Conservation (phyloP, 352 stramenopile genomes). For the Phytophthora constricta region DNA sequence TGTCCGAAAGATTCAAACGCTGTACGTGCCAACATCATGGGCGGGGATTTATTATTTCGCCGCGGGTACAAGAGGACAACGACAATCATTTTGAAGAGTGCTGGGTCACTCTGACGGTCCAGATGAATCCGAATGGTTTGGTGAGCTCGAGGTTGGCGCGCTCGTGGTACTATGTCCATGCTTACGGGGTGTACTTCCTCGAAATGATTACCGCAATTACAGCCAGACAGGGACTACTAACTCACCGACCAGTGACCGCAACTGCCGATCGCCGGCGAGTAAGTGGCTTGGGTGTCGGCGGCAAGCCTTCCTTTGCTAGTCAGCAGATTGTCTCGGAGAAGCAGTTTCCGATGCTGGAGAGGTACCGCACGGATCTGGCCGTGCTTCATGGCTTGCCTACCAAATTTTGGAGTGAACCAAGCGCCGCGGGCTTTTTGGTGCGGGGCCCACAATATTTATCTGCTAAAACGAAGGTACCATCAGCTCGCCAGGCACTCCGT, state of each 20-base stretch:
- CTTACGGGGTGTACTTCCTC: conserved; percentile 75
- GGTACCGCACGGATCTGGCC: conserved; percentile 68
- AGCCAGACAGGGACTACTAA: conserved; percentile 28
- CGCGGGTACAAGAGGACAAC: conserved; percentile 51
- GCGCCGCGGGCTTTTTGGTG: conserved; percentile 65
- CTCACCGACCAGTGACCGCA: conserved; percentile 34
- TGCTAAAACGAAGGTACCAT: conserved; percentile 66
- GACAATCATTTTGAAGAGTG: conserved; percentile 76
- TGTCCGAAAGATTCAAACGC: conserved; percentile 45
- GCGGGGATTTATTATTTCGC: conserved; percentile 80
- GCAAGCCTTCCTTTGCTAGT: conserved; percentile 33
- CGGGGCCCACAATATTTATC: conserved; percentile 73
- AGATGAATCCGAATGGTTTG: conserved; percentile 87
- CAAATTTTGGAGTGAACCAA: conserved; percentile 87
- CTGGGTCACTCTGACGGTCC: conserved; percentile 80
- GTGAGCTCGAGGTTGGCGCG: conserved; percentile 60
- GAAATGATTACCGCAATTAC: conserved; percentile 80
- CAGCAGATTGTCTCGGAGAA: conserved; percentile 71
- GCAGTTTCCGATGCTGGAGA: conserved; percentile 62
- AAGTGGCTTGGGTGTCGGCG: conserved; percentile 15
- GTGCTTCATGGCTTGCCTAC: conserved; percentile 60
- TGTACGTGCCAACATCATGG: conserved; percentile 71
- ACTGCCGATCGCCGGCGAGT: conserved; percentile 16
- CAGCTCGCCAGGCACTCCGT: conserved; percentile 61
- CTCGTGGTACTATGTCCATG: conserved; percentile 80